Base-by-base conservation (phyloP, 2,329 filamentous ascomycete species). In the Verticillium albo-atrum region DNA sequence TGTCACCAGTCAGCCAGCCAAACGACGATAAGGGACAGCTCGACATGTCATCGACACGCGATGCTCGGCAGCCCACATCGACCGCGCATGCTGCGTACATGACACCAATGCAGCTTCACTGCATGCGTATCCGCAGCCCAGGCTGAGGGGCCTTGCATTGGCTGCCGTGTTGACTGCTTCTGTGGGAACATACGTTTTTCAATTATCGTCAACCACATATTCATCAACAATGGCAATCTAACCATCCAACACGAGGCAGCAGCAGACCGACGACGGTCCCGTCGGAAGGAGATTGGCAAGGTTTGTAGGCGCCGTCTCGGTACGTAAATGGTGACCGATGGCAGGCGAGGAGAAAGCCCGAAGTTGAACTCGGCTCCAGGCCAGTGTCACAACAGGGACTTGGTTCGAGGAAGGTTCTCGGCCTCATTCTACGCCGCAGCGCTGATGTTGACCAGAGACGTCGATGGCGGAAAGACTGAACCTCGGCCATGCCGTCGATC, bases 31-130 rank as follows among this genome's bases (percentile, higher is more conserved):
- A 23, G n/a, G n/a, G 42, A 37, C 42, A 25, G 42, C 20, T 23
- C 20, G 42, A 47, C 20, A 47, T 47, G 42, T 12, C 42, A 14
- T 47, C n/a, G n/a, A 47, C 42, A 23, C 42, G 51, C 51, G 51
- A 53, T 53, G 26, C 27, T 20, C 51, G 25, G 51, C 51, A 28
- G 51, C 51, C 51, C 51, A 37, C 51, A 54, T 50, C 20, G 54
- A 55, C 51, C 25, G 14, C 25, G 51, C 51, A 53, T 53, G 51
- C 51, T 30, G 25, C 51, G 37, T 53, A 55, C 53, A 58, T 52
- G 32, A 42, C 56, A 57, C 54, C 42, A 35, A 54, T 61, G 54
- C 57, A 61, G 56, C 54, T 54, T 54, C 50, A 50, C 54, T 55
- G 60, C 57, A 59, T 30, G 23, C 53, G 26, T 56, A 47, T 15